Evolutionary conservation across 345 rosid genomes (phyloP), one percentile per base, ranked within the genome.

Genomic region (Brassica rapa): DNA sequence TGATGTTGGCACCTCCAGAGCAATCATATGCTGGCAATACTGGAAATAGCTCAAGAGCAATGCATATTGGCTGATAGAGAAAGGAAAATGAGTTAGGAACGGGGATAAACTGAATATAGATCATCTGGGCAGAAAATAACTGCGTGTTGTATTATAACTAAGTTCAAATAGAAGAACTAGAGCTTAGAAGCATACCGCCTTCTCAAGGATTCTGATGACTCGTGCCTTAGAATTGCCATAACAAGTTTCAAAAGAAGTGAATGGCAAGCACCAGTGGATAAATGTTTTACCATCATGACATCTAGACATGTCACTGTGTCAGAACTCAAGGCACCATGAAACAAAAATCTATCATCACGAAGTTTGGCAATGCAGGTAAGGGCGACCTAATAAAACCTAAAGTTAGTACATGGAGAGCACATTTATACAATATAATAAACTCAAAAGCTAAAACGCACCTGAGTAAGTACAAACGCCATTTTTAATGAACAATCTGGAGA

Each of bases 361-460:
- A 92, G 85, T 72, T 94, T 90, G 66, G 98, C 98, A 90, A 94
- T 92, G 85, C 93, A 94, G 74, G 97, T 94, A 76, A 94, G 94
- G n/a, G 95, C 91, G 82, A 94, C 98, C 98, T 91, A 78, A 37
- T 75, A 78, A 74, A 72, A 79, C 72, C 64, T 68, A 43, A 41
- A 71, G 61, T 55, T 73, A 72, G 65, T 14, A 78, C 66, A 62
- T 25, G 33, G 61, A 41, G 32, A 9, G 10, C 25, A 72, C 43
- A 68, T 27, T 37, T 21, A 61, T 4, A 61, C 14, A 25, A 19
- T 25, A 60, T 7, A 56, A 49, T 16, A 15, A 25, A 71, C 30
- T 32, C 61, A 25, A 73, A 68, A 65, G 66, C 74, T 67, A 60
- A 68, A 72, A 67, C 16, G 63, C 77, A 91, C 98, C 93, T 92